Evolutionary conservation across 164 flowering plant genomes (phyloP), one percentile per base, ranked within the genome.

Genomic region (Buxus sempervirens): DNA sequence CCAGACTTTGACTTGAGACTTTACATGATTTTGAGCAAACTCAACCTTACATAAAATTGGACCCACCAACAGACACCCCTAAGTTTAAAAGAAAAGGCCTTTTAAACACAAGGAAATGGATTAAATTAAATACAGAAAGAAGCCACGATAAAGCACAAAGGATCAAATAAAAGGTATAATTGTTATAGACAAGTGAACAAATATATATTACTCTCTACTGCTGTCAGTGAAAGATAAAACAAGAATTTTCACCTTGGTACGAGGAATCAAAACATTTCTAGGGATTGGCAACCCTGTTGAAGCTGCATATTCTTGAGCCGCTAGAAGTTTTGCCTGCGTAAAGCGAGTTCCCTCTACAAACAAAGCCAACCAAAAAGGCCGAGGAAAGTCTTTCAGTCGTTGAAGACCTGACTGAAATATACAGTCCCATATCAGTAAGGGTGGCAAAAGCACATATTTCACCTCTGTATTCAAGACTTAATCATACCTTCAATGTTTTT

Each of bases 261-360:
- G 97, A 58, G 99, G 99, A 84, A 95, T 90, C 82, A 95, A 77
- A 73, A 89, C 91, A 82, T 95, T 92, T 80, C 86, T 85, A 67
- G 99, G 99, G 60, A 89, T 68, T 58, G 93, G 93, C 68, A 92
- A 72, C 57, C 96, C 97, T 13, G 77, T 26, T 26, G 96, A 82
- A 69, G 85, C 64, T 62, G 99, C 99, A 83, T 95, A 95, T 75
- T 92, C 93, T 81, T 92, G 97, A 75, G 99, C 98, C 32, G 96
- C 98, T 79, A 79, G 78, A 78, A 95, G 99, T 71, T 95, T 95
- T 66, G 86, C 90, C 72, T 82, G 81, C 0, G 99, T 92, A 69
- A 92, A 95, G 28, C 99, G 97, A 73, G 99, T 95, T 60, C 99
- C 99, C 80, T 95, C 99, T 0, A 89, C 97, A 83, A 95, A 95